phyloP scores from a whole-genome alignment of 2,329 filamentous ascomycete species.

The Neurospora crassa region DNA sequence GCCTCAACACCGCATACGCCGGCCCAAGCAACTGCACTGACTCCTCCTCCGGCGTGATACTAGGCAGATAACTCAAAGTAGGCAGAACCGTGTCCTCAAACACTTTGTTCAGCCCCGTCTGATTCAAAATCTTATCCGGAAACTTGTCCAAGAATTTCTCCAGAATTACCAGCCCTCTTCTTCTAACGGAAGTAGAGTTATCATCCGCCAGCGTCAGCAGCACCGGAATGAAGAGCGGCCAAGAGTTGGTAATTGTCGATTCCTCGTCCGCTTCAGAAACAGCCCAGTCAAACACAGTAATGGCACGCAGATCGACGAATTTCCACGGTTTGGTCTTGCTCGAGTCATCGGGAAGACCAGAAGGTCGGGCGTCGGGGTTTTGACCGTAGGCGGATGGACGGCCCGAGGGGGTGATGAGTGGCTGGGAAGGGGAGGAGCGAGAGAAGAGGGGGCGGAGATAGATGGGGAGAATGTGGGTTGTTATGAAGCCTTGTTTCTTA shows the following conservation, averaged over 20 bases:
- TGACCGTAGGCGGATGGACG: conserved; percentile 40
- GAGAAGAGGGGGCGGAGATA: conserved; percentile 62
- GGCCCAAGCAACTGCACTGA: conserved; percentile 53
- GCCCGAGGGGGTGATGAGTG: conserved; percentile 43
- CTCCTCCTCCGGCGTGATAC: conserved; percentile 63
- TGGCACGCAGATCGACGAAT: conserved; percentile 36
- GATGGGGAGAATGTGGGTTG: conserved; percentile 47
- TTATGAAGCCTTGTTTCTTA: conserved; percentile 31
- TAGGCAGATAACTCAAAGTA: conserved; percentile 66
- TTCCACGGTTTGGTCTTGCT: conserved; percentile 51
- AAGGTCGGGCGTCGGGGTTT: conserved; percentile 24
- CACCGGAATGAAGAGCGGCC: conserved; percentile 61
- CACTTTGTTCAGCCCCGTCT: conserved; percentile 56
- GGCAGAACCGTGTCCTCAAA: conserved; percentile 63
- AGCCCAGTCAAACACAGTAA: conserved; percentile 54
- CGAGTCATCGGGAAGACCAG: conserved; percentile 28
- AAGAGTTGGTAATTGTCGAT: conserved; percentile 41
- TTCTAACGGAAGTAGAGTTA: conserved; percentile 39
- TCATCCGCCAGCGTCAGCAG: conserved; percentile 63
- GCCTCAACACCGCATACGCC: conserved; percentile 58
- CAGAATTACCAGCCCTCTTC: conserved; percentile 46
- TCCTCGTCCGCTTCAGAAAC: conserved; percentile 41
- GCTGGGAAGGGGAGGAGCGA: conserved; percentile 36
- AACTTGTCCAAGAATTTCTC: conserved; percentile 44
- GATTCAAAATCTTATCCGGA: conserved; percentile 41